Evolutionary conservation across 2,329 filamentous ascomycete species (phyloP).

Genomic region (Hymenoscyphus albidus): DNA sequence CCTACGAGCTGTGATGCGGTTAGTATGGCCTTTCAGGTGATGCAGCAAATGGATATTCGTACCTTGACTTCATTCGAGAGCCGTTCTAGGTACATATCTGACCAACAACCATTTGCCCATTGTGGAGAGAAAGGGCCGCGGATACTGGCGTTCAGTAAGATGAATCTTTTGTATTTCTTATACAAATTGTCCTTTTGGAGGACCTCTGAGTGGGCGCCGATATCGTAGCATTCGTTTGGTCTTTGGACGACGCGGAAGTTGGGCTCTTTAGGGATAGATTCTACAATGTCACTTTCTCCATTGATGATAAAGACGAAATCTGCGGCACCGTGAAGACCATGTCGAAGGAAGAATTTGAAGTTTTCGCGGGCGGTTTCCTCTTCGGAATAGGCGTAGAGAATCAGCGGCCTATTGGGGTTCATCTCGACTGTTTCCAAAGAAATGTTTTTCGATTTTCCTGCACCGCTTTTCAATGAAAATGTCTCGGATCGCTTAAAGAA

Average conservation of each 20-base stretch:
- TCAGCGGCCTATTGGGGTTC: conserved; percentile 5
- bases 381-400: conserved; percentile 25
- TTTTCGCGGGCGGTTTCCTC: conserved; percentile 19
- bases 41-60: neutral
- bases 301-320: conserved; percentile 30
- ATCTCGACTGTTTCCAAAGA: neutral
- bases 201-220: conserved; percentile 23
- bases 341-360: conserved; percentile 25
- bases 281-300: conserved; percentile 17
- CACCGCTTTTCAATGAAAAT: neutral
- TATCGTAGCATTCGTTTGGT: conserved; percentile 26
- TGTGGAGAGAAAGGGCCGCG: conserved; percentile 25
- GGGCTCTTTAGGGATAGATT: conserved; percentile 15
- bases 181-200: conserved; percentile 20
- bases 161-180: conserved; percentile 25
- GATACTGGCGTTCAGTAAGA: conserved; percentile 28
- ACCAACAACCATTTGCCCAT: conserved; percentile 26
- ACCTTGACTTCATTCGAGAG: conserved; percentile 25
- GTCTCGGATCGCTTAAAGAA: neutral
- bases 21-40: neutral
- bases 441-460: neutral
- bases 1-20: conserved; percentile 18
- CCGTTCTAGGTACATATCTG: conserved; percentile 21
- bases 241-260: conserved; percentile 23
- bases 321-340: conserved; percentile 24